Percentiles rank a stretch among this genome's conserved stretches.
phyloP scores from a whole-genome alignment of 75 land plant species.

The Pseudotsuga menziesii region DNA sequence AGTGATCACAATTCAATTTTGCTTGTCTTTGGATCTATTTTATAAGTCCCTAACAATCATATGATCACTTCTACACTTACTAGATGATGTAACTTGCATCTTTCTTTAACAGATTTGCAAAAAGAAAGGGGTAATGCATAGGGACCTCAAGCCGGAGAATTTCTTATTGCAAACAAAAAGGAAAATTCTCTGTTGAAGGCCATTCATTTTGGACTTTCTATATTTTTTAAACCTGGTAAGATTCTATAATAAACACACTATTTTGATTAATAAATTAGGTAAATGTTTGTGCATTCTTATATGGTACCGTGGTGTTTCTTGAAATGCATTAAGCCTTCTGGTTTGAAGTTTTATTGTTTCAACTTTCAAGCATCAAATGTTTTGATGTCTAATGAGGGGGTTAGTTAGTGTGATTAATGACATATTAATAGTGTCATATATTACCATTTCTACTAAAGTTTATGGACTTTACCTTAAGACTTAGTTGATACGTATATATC shows the following conservation, averaged over 20 bases:
- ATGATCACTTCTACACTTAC: not conserved
- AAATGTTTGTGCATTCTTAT: not conserved
- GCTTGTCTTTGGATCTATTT: not conserved
- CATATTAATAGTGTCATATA: not conserved
- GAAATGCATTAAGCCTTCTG: not conserved
- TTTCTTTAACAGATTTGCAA: conserved; percentile 45
- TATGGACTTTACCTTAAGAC: not conserved
- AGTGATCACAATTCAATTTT: not conserved
- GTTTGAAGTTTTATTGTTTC: not conserved
- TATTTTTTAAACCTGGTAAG: conserved; percentile 60
- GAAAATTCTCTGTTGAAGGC: conserved; percentile 54
- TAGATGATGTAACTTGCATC: not conserved
- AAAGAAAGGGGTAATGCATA: conserved; percentile 71
- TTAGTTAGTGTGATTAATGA: not conserved
- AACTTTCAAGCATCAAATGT: not conserved
- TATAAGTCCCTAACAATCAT: not conserved
- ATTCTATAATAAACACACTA: not conserved
- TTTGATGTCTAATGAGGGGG: not conserved
- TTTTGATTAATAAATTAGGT: not conserved
- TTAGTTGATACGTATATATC: not conserved
- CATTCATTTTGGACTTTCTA: conserved; percentile 74
- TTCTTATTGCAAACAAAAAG: conserved; percentile 42
- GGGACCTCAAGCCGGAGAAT: conserved; percentile 74
- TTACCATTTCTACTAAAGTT: not conserved
- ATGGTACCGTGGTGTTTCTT: not conserved